Evolutionary conservation across 2,329 filamentous ascomycete species (phyloP), one percentile per base, ranked within the genome.

Genomic region (Ascosphaera aggregata): DNA sequence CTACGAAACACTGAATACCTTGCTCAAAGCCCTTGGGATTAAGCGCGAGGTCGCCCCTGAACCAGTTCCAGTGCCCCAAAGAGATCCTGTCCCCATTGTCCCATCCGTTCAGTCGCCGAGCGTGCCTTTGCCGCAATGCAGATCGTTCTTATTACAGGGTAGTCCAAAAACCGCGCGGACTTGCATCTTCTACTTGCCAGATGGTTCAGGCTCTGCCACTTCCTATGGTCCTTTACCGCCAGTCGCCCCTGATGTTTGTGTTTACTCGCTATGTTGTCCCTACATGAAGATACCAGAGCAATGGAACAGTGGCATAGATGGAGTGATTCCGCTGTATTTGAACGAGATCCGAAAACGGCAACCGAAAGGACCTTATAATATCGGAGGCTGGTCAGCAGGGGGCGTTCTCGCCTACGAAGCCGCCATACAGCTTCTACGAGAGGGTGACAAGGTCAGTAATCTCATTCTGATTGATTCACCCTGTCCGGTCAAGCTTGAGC

Each of bases 271-370:
- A 46, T 78, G 78, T 55, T 79, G 71, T 37, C 75, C 75, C 3
- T 80, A 73, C 59, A 73, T 78, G 70, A 76, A 72, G 58, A 69
- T 64, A 1, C 74, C 75, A 0, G 65, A 73, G 42, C 67, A 75
- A 48, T 77, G 68, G 57, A 66, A 64, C 19, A 75, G 71, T 48
- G 72, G 72, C 42, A 69, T 79, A 40, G 68, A 73, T 47, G 71
- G 71, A 18, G 70, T 76, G 51, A 69, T 73, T 4, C 56, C 65
- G 45, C 67, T 74, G 50, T 79, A 75, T 55, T 67, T 79, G 31
- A 59, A 64, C 3, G 76, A 81, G 56, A 77, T 82, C 55, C 74
- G 72, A 54, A 68, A 71, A 3, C 73, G 76, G 38, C 76, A 82
- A 54, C 71, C 76, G 2, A 49, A 61, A 17, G 78, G 78, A 43